Conservation (phyloP, 371 early-diverging fungal species). For the Mortierella sp. region DNA sequence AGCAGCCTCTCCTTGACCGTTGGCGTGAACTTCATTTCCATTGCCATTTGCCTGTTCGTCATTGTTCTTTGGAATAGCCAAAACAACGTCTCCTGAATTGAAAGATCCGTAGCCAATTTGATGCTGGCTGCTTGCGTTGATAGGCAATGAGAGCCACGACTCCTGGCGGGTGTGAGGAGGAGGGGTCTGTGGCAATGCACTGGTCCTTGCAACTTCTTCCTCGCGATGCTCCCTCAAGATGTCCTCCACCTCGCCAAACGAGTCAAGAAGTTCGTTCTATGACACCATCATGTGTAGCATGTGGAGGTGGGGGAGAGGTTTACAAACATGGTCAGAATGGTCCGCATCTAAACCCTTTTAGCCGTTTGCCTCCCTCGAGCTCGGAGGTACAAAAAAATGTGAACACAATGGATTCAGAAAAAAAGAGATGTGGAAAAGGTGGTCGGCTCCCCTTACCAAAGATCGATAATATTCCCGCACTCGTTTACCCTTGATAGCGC, state of each 20-base stretch:
- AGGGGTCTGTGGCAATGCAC: too few species aligned
- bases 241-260: conserved; percentile 47
- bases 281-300: background rate
- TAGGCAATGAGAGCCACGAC: background rate
- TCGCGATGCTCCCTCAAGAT: conserved; percentile 37
- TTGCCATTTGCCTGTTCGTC: background rate
- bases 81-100: background rate
- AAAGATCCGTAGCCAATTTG: conserved; percentile 21
- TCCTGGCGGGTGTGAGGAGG: background rate
- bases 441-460: conserved; percentile 9
- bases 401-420: background rate
- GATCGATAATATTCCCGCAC: conserved; percentile 38
- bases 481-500: conserved; percentile 7
- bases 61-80: background rate
- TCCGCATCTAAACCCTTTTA: background rate
- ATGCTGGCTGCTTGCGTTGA: background rate
- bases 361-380: too few species aligned
- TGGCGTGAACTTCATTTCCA: background rate
- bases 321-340: background rate
- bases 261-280: conserved; percentile 38
- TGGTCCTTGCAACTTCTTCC: conserved; percentile 15
- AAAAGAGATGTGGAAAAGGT: background rate
- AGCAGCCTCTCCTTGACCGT: conserved; percentile 15
- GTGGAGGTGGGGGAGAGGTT: background rate
- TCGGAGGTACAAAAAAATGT: too few species aligned